Base-by-base conservation (phyloP, 306 rosid genomes). In the Delonix regia region DNA sequence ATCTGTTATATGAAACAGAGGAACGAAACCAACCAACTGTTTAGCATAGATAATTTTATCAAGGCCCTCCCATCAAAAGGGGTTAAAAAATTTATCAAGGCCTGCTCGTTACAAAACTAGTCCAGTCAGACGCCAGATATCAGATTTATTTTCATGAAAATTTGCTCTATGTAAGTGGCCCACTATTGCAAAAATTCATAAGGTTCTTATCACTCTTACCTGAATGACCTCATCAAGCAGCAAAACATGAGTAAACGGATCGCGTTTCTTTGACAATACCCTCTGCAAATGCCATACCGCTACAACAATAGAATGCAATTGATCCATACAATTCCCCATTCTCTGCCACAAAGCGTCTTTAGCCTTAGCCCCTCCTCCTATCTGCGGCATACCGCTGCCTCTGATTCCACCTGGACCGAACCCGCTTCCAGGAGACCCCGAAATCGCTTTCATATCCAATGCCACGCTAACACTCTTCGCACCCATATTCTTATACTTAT, bases 261-360 rank as follows among this genome's bases (percentile, higher is more conserved):
- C 99, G 1, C 99, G 89, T 79, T 95, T 95, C 84, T 95, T 95
- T 5, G 98, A 95, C 66, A 95, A 87, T 67, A 95, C 98, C 81
- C 98, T 89, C 86, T 95, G 98, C 88, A 95, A 86, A 68, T 95
- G 99, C 98, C 99, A 95, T 39, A 93, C 93, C 0, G 92, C 92
- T 0, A 95, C 94, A 73, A 93, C 87, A 39, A 90, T 86, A 1
- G 96, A 95, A 88, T 95, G 98, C 86, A 95, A 74, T 77, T 86
- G 92, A 61, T 95, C 99, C 99, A 95, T 91, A 80, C 93, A 91
- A 64, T 74, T 89, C 76, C 93, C 97, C 88, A 93, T 78, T 69
- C 97, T 87, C 83, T 91, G 98, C 99, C 99, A 95, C 57, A 93
- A 63, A 15, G 90, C 93, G 56, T 93, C 99, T 83, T 93, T 86